phyloP scores from a whole-genome alignment of 345 rosid species.

The Garcia nutans region DNA sequence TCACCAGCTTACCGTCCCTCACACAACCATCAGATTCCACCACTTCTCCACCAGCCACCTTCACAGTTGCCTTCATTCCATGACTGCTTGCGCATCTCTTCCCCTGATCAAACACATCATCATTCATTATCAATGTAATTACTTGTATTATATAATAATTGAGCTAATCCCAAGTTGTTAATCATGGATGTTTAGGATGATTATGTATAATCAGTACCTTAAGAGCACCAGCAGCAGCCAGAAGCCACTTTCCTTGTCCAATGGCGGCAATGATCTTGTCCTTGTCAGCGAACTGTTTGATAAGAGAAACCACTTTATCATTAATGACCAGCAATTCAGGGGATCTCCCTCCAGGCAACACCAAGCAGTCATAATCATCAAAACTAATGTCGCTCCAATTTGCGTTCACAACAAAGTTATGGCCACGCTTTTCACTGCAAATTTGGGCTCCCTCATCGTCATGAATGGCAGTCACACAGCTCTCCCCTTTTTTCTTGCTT shows the following conservation, averaged over 20 bases:
- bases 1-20: slow-evolving; percentile 43
- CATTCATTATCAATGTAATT: not conserved
- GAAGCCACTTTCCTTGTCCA: slow-evolving; percentile 50
- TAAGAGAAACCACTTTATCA: slow-evolving; percentile 38
- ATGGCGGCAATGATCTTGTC: slow-evolving; percentile 44
- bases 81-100: slow-evolving; percentile 45
- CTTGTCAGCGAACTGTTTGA: slow-evolving; percentile 36
- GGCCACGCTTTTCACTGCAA: slow-evolving; percentile 48
- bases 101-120: slow-evolving; percentile 22
- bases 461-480: slow-evolving; percentile 42
- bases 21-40: slow-evolving; percentile 36
- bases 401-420: slow-evolving; percentile 41
- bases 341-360: slow-evolving; percentile 53
- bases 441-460: slow-evolving; percentile 45
- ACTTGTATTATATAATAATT: too few species aligned
- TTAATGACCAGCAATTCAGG: slow-evolving; percentile 50
- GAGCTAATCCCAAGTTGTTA: not conserved
- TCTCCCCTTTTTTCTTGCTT: slow-evolving; percentile 48
- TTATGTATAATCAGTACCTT: slow-evolving; percentile 30
- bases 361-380: slow-evolving; percentile 46
- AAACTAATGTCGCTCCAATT: slow-evolving; percentile 41
- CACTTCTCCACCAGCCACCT: slow-evolving; percentile 45
- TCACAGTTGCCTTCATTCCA: slow-evolving; percentile 47
- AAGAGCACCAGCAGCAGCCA: slow-evolving; percentile 43
- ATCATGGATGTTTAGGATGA: not conserved